Evolutionary conservation across 176 grass and related monocot species (phyloP).

Genomic region (Otatea glauca): DNA sequence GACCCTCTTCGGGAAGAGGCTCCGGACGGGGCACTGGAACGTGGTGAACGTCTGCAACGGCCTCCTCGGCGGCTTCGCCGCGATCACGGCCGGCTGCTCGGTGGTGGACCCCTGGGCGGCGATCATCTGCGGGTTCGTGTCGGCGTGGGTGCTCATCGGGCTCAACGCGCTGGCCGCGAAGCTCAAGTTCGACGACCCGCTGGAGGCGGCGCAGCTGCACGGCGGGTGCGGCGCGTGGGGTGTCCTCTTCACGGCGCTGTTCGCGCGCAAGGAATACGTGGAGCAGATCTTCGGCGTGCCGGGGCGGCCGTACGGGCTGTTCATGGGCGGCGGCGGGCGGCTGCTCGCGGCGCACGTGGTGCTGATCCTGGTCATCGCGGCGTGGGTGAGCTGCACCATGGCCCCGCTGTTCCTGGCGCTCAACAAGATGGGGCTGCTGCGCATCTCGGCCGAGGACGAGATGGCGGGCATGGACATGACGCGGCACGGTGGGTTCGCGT

Average conservation of each 20-base stretch:
- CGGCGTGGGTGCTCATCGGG: constrained; percentile 74
- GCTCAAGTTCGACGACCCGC: constrained; percentile 63
- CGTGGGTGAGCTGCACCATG: constrained; percentile 71
- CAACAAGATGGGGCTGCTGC: constrained; percentile 53
- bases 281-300: constrained; percentile 50
- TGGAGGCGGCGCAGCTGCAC: constrained; percentile 72
- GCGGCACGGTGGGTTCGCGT: constrained; percentile 62
- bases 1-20: constrained; percentile 65
- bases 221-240: constrained; percentile 74
- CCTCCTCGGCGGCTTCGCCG: constrained; percentile 65
- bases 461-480: constrained; percentile 61
- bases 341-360: constrained; percentile 55
- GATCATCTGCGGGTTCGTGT: constrained; percentile 66
- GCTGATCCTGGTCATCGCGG: constrained; percentile 57
- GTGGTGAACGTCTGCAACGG: constrained; percentile 82
- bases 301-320: constrained; percentile 53
- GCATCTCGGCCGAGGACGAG: constrained; percentile 54
- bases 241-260: constrained; percentile 68
- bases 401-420: constrained; percentile 65
- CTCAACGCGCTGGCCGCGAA: constrained; percentile 52
- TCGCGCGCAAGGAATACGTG: constrained; percentile 58
- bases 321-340: constrained; percentile 64
- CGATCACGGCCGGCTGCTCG: constrained; percentile 62
- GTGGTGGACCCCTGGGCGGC: constrained; percentile 75
- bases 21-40: constrained; percentile 74